These are phyloP conservation scores for Annona cherimola DNA, from an alignment of 164 flowering plant species.

Conservation along the genomic window DNA sequence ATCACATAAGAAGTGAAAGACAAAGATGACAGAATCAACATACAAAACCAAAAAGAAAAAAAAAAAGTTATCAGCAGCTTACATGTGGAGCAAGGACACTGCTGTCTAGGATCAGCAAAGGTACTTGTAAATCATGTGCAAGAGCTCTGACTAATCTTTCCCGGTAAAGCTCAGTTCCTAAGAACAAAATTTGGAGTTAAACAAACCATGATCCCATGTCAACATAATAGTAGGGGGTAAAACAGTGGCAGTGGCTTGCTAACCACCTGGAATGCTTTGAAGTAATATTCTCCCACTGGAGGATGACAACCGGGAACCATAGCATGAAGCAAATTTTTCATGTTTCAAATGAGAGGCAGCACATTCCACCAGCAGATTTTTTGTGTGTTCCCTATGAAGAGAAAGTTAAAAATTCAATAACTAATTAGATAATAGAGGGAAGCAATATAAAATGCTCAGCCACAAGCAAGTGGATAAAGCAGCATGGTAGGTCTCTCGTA, in stretches of 20 bases:
- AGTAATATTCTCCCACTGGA: conserved; percentile 92
- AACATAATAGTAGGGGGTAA: not conserved
- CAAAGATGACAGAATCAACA: not conserved
- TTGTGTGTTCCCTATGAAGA: conserved; percentile 63
- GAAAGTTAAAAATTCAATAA: not conserved
- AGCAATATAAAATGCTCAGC: not conserved
- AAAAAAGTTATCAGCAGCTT: conserved; percentile 29
- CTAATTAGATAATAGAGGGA: not conserved
- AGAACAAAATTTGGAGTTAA: conserved; percentile 3
- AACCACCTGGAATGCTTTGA: conserved; percentile 83
- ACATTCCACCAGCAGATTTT: conserved; percentile 80
- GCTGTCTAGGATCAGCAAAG: conserved; percentile 86
- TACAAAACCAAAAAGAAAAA: not conserved
- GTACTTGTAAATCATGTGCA: conserved; percentile 78
- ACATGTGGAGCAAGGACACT: conserved; percentile 90
- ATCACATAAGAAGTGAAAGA: not conserved
- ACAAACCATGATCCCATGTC: not conserved
- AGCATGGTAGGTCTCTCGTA: not conserved
- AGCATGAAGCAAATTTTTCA: conserved; percentile 42
- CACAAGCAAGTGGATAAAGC: not conserved
- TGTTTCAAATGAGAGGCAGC: conserved; percentile 79
- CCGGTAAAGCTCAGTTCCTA: conserved; percentile 93
- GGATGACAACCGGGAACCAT: conserved; percentile 77
- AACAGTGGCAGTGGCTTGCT: not conserved
- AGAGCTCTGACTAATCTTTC: conserved; percentile 93